phyloP scores from a whole-genome alignment of 352 stramenopile species.

The Nothophytophthora sp. region DNA sequence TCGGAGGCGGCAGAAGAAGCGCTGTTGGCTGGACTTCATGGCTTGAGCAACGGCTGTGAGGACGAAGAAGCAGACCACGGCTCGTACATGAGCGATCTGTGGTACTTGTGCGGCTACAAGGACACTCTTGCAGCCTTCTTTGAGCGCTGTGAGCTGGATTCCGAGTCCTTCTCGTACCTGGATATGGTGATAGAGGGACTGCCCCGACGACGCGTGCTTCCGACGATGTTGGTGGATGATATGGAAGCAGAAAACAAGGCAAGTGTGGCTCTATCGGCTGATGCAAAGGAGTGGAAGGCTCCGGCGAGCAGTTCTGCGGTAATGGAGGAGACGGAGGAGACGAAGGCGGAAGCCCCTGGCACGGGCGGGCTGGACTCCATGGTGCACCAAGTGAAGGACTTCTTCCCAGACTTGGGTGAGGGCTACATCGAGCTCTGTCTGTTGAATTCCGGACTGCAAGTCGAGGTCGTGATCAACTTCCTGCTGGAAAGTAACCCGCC shows the following conservation, averaged over 20 bases:
- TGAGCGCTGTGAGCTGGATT: constrained; percentile 48
- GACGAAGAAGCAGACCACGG: constrained; percentile 55
- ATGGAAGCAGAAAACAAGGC: constrained; percentile 16
- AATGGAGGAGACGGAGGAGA: constrained; percentile 3
- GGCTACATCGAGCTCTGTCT: constrained; percentile 67
- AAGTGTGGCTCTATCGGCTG: not conserved
- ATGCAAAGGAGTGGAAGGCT: constrained; percentile 15
- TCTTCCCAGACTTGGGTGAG: constrained; percentile 60
- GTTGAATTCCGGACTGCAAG: constrained; percentile 38
- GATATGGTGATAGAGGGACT: constrained; percentile 70
- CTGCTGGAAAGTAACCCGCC: constrained; percentile 55
- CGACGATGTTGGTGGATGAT: constrained; percentile 14
- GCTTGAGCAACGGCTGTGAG: constrained; percentile 55
- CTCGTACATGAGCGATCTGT: constrained; percentile 75
- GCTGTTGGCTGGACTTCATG: constrained; percentile 61
- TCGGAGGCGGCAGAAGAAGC: constrained; percentile 29
- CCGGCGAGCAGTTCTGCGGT: not conserved
- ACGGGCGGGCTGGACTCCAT: constrained; percentile 29
- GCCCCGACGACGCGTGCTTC: constrained; percentile 40
- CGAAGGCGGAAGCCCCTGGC: constrained; percentile 9
- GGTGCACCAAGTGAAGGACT: constrained; percentile 58
- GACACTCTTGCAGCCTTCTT: constrained; percentile 58
- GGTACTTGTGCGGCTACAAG: constrained; percentile 67
- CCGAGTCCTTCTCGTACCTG: constrained; percentile 68
- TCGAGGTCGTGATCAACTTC: constrained; percentile 63